Evolutionary conservation across 1,284 basidiomycete species (phyloP).

Genomic region (Malassezia equina): DNA sequence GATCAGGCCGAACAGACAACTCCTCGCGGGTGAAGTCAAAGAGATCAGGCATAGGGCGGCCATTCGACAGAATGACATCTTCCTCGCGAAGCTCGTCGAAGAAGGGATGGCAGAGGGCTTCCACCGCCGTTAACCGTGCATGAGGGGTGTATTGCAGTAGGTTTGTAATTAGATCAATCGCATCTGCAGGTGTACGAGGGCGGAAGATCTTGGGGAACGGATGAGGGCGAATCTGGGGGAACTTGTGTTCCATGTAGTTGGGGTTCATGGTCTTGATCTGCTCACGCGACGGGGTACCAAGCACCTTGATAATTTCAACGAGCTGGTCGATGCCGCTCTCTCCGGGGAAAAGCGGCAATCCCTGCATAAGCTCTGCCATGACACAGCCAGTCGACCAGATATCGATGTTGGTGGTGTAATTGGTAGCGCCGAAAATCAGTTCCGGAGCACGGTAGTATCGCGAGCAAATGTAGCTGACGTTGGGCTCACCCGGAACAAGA

Average conservation of each 20-base stretch:
- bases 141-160: conserved; percentile 94
- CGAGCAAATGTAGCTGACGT: conserved; percentile 99
- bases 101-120: conserved; percentile 76
- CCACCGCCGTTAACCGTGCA: conserved; percentile 76
- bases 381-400: conserved; percentile 99
- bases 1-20: conserved; percentile 85
- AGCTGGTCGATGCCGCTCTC: conserved; percentile 98
- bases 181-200: conserved; percentile 86
- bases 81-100: conserved; percentile 79
- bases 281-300: conserved; percentile 93
- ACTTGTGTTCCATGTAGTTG: conserved; percentile 99
- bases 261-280: conserved; percentile 99
- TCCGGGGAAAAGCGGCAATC: conserved; percentile 95
- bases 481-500: conserved; percentile 90
- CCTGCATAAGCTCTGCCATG: conserved; percentile 99
- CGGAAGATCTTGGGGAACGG: conserved; percentile 74
- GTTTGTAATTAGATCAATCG: conserved; percentile 89
- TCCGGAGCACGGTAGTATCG: conserved; percentile 98
- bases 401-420: conserved; percentile 99
- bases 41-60: conserved; percentile 82
- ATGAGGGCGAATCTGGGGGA: conserved; percentile 92
- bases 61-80: conserved; percentile 87
- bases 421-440: conserved; percentile 98
- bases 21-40: conserved; percentile 97
- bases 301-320: conserved; percentile 99